Percentiles rank a stretch among this genome's conserved stretches.
phyloP scores from a whole-genome alignment of 2,329 filamentous ascomycete genomes.

The Kalaharituber pfeilii region DNA sequence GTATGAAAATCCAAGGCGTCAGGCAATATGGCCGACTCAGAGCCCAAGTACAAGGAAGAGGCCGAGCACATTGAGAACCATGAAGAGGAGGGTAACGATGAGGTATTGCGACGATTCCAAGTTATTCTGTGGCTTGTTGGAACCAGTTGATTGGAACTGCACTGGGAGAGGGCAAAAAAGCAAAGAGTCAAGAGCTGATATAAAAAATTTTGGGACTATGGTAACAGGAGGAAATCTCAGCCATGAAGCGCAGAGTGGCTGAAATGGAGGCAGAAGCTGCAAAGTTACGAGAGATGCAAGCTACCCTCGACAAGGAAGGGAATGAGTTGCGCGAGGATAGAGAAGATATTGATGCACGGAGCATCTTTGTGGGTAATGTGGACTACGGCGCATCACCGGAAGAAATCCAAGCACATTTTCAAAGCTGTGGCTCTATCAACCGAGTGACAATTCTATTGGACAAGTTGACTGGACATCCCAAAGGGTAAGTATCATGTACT shows the following conservation, averaged over 20 bases:
- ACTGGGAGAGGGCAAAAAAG: not conserved
- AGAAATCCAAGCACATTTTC: slow-evolving; percentile 96
- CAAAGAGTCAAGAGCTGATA: slow-evolving; percentile 3
- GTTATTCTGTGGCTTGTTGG: slow-evolving; percentile 2
- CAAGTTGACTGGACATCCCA: slow-evolving; percentile 98
- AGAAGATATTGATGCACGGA: slow-evolving; percentile 85
- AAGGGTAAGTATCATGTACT: slow-evolving; percentile 49
- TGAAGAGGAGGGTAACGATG: slow-evolving; percentile 17
- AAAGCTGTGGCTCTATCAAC: slow-evolving; percentile 93
- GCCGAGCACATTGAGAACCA: slow-evolving; percentile 15
- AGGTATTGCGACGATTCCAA: slow-evolving; percentile 10
- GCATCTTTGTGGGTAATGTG: slow-evolving; percentile 96
- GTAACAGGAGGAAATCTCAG: slow-evolving; percentile 55
- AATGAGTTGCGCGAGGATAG: slow-evolving; percentile 78
- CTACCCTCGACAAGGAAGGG: slow-evolving; percentile 65
- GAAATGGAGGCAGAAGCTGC: slow-evolving; percentile 85
- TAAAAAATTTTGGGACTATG: slow-evolving; percentile 1
- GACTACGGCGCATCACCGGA: slow-evolving; percentile 95
- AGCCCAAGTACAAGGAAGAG: slow-evolving; percentile 5
- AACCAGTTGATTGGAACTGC: not conserved
- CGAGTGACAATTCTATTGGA: slow-evolving; percentile 92
- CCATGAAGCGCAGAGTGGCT: slow-evolving; percentile 71
- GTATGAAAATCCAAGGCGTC: too few relatives aligned
- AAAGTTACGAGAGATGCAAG: slow-evolving; percentile 75
- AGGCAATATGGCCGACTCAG: slow-evolving; percentile 12